phyloP scores from a whole-genome alignment of 208 protist genomes.

The Wallacemonas sp. region DNA sequence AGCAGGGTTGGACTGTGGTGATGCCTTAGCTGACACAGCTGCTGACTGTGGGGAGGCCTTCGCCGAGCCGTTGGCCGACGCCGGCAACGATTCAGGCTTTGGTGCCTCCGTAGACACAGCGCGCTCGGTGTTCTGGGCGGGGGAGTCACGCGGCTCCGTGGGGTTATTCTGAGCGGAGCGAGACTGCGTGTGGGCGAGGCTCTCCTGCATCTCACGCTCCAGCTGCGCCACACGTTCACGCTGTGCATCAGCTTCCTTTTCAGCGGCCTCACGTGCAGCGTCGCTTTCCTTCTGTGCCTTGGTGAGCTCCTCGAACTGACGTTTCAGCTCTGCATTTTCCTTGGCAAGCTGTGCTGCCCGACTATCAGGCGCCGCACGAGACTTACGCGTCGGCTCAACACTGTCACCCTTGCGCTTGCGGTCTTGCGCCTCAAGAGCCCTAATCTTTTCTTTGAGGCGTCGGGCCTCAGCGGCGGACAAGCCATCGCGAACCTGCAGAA shows the following conservation, averaged over 20 bases:
- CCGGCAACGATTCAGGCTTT: too few species aligned
- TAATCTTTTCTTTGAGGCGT: slow-evolving; percentile 5
- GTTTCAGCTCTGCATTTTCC: slow-evolving; percentile 31
- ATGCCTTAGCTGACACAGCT: not conserved
- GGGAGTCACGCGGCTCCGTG: too few species aligned
- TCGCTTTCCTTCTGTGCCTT: slow-evolving; percentile 18
- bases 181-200: not conserved
- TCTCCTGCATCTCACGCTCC: not conserved
- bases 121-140: too few species aligned
- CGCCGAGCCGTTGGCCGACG: too few species aligned
- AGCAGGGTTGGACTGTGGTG: too few species aligned
- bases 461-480: not conserved
- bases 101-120: too few species aligned
- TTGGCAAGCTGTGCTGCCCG: slow-evolving; percentile 20
- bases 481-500: slow-evolving; percentile 19
- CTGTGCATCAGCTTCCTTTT: slow-evolving; percentile 19
- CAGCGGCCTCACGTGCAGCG: slow-evolving; percentile 3
- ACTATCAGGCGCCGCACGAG: slow-evolving; percentile 26
- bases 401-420: slow-evolving; percentile 15
- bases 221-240: slow-evolving; percentile 1
- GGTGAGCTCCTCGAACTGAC: slow-evolving; percentile 20
- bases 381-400: slow-evolving; percentile 20
- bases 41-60: not conserved
- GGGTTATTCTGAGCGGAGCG: not conserved
- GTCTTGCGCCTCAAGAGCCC: not conserved